phyloP scores from a whole-genome alignment of 768 basidiomycete species.

The Solioccasus polychromus region DNA sequence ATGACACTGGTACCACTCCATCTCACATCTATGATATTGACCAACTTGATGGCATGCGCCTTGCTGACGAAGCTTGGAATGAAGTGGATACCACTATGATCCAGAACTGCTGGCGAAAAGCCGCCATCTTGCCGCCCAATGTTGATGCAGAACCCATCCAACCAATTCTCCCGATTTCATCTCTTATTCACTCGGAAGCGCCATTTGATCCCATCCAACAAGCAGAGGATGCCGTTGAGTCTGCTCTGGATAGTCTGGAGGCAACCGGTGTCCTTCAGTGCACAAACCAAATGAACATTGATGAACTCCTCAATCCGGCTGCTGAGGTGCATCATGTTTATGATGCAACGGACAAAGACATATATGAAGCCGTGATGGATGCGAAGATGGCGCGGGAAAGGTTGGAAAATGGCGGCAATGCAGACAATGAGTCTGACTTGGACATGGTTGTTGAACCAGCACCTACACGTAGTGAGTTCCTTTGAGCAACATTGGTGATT shows the following conservation, averaged over 20 bases:
- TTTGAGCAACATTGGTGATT: too few species aligned
- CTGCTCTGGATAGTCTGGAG: background rate
- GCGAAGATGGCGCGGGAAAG: background rate
- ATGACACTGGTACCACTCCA: background rate
- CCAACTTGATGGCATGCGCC: slow-evolving; percentile 2
- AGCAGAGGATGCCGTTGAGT: background rate
- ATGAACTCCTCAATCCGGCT: background rate
- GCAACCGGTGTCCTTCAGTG: too few species aligned
- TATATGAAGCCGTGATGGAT: background rate
- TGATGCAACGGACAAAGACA: background rate
- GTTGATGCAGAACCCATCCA: too few species aligned
- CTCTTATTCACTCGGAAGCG: background rate
- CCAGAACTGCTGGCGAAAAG: slow-evolving; percentile 2
- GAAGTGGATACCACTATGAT: slow-evolving; percentile 3
- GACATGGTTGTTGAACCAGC: too few species aligned
- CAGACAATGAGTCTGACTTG: too few species aligned
- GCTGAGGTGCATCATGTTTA: background rate
- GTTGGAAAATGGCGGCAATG: too few species aligned
- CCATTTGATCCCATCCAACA: background rate
- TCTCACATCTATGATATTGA: background rate
- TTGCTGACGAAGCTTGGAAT: slow-evolving; percentile 1
- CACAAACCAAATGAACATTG: background rate
- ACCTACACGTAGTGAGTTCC: too few species aligned
- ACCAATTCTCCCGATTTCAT: background rate
- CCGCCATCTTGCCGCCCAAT: background rate